These are phyloP conservation scores for Cladophialophora psammophila DNA, from an alignment of 2,329 filamentous ascomycete species.

Conservation along the genomic window DNA sequence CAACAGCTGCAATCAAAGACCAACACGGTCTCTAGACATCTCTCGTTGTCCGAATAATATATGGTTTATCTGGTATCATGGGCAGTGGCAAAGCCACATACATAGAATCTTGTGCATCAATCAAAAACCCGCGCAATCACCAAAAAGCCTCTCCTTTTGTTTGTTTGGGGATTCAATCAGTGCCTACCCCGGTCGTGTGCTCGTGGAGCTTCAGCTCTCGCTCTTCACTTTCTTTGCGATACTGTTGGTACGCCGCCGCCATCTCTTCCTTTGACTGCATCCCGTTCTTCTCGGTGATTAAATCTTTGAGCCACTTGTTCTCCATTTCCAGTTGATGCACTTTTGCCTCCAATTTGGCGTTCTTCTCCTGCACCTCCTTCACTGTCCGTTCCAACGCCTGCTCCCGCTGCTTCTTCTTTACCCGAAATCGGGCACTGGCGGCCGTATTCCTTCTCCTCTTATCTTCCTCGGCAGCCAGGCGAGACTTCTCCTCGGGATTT, in stretches of 20 bases:
- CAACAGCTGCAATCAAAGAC: neutral
- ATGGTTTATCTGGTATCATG: conserved; percentile 36
- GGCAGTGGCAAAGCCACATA: conserved; percentile 16
- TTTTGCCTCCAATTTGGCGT: conserved; percentile 73
- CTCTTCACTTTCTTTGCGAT: conserved; percentile 46
- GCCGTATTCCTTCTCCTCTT: conserved; percentile 89
- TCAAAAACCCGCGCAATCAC: conserved; percentile 4
- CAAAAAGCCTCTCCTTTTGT: conserved; percentile 28
- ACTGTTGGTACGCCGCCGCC: conserved; percentile 51
- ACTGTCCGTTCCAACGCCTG: conserved; percentile 82
- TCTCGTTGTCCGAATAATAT: conserved; percentile 14
- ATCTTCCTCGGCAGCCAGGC: conserved; percentile 82
- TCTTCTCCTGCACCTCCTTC: conserved; percentile 84
- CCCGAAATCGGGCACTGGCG: conserved; percentile 84
- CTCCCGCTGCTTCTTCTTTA: conserved; percentile 96
- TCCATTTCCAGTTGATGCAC: conserved; percentile 81
- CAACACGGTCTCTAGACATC: neutral
- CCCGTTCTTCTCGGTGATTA: conserved; percentile 82
- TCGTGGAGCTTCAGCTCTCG: conserved; percentile 36
- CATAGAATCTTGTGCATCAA: conserved; percentile 13
- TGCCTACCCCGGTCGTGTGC: conserved; percentile 43
- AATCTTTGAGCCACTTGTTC: conserved; percentile 81
- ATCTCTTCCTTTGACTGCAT: conserved; percentile 51
- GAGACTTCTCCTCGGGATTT: conserved; percentile 73
- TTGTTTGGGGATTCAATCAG: conserved; percentile 35